Evolutionary conservation across 140 eudicot species (phyloP).

Genomic region (Stevia rebaudiana): DNA sequence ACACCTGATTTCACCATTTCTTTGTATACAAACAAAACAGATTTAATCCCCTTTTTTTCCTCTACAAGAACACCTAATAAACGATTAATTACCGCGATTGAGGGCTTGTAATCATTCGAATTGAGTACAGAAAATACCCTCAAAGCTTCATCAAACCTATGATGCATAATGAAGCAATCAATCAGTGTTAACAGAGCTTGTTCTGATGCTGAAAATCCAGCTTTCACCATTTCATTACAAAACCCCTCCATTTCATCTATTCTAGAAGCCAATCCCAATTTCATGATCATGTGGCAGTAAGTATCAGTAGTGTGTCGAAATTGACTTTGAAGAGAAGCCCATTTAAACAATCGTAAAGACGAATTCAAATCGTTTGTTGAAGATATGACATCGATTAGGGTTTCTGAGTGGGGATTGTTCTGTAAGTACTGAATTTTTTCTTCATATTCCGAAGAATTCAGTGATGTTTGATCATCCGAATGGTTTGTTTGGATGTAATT

Average conservation of each 20-base stretch:
- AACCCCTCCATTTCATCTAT: slow-evolving; percentile 71
- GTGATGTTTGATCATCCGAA: slow-evolving; percentile 28
- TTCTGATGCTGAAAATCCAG: slow-evolving; percentile 34
- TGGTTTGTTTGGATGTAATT: slow-evolving; percentile 30
- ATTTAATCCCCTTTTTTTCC: slow-evolving; percentile 45
- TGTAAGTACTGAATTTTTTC: slow-evolving; percentile 42
- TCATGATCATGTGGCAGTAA: slow-evolving; percentile 45
- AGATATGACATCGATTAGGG: slow-evolving; percentile 40
- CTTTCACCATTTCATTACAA: slow-evolving; percentile 57
- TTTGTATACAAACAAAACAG: slow-evolving; percentile 66
- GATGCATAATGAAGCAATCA: slow-evolving; percentile 38
- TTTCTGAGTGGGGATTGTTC: slow-evolving; percentile 48
- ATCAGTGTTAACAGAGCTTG: slow-evolving; percentile 41
- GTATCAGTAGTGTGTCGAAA: slow-evolving; percentile 57
- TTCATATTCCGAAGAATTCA: slow-evolving; percentile 33
- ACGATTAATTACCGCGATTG: slow-evolving; percentile 37
- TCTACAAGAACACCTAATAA: slow-evolving; percentile 58
- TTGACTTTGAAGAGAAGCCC: slow-evolving; percentile 68
- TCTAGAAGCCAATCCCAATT: slow-evolving; percentile 62
- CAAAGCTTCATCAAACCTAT: slow-evolving; percentile 58
- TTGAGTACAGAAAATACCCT: slow-evolving; percentile 41
- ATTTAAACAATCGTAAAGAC: slow-evolving; percentile 49
- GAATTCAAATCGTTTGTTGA: slow-evolving; percentile 54
- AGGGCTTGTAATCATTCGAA: slow-evolving; percentile 33
- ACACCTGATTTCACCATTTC: slow-evolving; percentile 72